Evolutionary conservation across 139 green algal genomes (phyloP), one percentile per base, ranked within the genome.

Genomic region (Chlorella sorokiniana): DNA sequence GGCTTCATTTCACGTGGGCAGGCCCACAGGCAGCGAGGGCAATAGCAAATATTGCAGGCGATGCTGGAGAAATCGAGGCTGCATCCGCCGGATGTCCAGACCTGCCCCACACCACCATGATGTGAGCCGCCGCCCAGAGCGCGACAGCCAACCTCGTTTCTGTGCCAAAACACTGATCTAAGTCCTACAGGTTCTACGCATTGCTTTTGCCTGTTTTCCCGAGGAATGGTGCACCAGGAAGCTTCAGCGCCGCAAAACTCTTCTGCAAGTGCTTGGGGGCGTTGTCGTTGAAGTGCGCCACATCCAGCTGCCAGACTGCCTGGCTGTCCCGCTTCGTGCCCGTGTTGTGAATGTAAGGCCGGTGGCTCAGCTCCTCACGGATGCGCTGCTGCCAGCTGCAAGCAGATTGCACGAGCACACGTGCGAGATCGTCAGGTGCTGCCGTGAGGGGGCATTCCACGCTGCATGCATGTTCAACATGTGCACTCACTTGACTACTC

Each of bases 301-400:
- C 8, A 29, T 64, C n/a, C 45, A 78, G 70, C 9, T 44, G 72
- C 72, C 72, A 69, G 51, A 79, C 52, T 31, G 42, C n/a, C 33
- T 79, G 25, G 40, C 72, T 51, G 22, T 20, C 52, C 25, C 52
- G 44, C 72, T 67, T 79, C 4, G 16, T 38, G 20, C 70, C 70
- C n/a, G 70, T 77, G 22, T 35, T 35, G 14, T 67, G n/a, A 52
- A 79, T 51, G 48, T 62, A 81, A 4, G 25, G 20, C 9, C 40
- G 75, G 59, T 81, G 75, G 27, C 45, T 69, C n/a, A 81, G 59
- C 75, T 81, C 75, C 75, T 81, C 75, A 54, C 75, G 75, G 3
- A 81, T 68, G 29, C 75, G 54, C 75, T 81, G 75, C 75, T 61
- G 29, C 75, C 75, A 81, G 7, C 72, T 79, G 52, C 48, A 44